Evolutionary conservation across 805 yeast species (phyloP).

Genomic region (Hanseniaspora lindneri): DNA sequence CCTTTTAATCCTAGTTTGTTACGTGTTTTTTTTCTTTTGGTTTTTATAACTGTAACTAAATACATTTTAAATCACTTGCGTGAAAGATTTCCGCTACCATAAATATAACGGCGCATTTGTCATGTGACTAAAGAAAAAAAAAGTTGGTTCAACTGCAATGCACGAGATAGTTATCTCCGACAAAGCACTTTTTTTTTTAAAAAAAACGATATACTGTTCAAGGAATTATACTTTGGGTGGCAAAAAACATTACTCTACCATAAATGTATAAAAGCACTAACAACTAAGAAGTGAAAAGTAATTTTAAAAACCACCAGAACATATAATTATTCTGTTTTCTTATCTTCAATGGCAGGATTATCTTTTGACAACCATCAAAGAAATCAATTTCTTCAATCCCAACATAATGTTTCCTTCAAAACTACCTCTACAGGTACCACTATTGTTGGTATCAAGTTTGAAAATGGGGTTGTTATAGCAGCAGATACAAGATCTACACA

Average conservation of each 20-base stretch:
- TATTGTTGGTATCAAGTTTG: slow-evolving; percentile 87
- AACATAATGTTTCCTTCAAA: slow-evolving; percentile 66
- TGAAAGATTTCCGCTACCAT: too few species aligned
- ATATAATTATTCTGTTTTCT: background rate
- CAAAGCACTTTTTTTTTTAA: background rate
- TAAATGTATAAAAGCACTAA: too few species aligned
- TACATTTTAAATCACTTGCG: too few species aligned
- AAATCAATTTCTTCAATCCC: slow-evolving; percentile 58
- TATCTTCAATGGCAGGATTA: slow-evolving; percentile 62
- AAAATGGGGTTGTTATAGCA: slow-evolving; percentile 92
- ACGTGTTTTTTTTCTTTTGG: too few species aligned
- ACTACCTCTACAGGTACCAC: slow-evolving; percentile 99
- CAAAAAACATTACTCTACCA: too few species aligned
- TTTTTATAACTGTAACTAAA: too few species aligned
- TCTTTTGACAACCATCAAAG: slow-evolving; percentile 90
- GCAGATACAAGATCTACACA: slow-evolving; percentile 98
- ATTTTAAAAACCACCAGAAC: background rate
- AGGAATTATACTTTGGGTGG: background rate
- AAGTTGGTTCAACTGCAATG: background rate
- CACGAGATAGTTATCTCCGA: background rate
- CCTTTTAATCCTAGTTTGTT: background rate
- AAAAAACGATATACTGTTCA: too few species aligned
- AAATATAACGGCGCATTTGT: too few species aligned
- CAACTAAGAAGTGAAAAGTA: too few species aligned
- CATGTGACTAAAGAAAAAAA: background rate